A percentile compares a stretch with the other conserved stretches of the same genome.
phyloP scores from a whole-genome alignment of 257 asterid species.

The Echites panduratus region DNA sequence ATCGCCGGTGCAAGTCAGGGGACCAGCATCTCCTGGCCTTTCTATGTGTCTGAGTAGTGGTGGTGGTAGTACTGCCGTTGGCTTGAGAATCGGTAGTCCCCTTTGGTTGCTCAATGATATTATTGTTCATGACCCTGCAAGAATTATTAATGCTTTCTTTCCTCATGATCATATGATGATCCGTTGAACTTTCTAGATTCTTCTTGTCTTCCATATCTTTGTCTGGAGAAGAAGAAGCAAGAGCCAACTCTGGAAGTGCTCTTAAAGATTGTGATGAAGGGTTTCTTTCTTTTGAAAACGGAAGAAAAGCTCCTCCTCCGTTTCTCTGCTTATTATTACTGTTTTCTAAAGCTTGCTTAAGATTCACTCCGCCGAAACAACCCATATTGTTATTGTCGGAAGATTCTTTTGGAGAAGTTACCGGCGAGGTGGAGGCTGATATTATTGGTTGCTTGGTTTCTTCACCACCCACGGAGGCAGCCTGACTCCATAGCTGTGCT shows the following conservation, averaged over 20 bases:
- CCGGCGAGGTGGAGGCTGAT: constrained; percentile 4
- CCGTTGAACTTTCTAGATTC: constrained; percentile 22
- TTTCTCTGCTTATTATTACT: constrained; percentile 27
- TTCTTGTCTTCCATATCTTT: constrained; percentile 47
- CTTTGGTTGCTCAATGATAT: constrained; percentile 32
- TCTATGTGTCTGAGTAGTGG: constrained; percentile 50
- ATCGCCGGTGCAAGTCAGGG: constrained; percentile 86
- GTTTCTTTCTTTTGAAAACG: constrained; percentile 44
- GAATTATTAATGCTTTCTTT: constrained; percentile 23
- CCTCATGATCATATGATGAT: not conserved
- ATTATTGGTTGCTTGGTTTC: no score
- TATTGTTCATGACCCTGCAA: constrained; percentile 22
- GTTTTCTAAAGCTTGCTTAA: constrained; percentile 41
- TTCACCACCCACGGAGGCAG: constrained; percentile 6
- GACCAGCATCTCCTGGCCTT: constrained; percentile 99
- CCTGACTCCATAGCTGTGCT: constrained; percentile 89
- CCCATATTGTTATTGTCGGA: constrained; percentile 21
- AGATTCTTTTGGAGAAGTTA: constrained; percentile 23
- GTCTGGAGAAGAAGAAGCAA: constrained; percentile 49
- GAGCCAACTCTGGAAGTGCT: constrained; percentile 60
- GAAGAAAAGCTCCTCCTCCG: constrained; percentile 56
- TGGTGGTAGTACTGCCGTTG: constrained; percentile 2
- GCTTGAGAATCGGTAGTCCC: constrained; percentile 23
- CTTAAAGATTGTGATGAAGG: constrained; percentile 6
- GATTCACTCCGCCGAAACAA: constrained; percentile 13